Base-by-base conservation (phyloP, 2,329 filamentous ascomycete genomes). In the Apiospora hydei region DNA sequence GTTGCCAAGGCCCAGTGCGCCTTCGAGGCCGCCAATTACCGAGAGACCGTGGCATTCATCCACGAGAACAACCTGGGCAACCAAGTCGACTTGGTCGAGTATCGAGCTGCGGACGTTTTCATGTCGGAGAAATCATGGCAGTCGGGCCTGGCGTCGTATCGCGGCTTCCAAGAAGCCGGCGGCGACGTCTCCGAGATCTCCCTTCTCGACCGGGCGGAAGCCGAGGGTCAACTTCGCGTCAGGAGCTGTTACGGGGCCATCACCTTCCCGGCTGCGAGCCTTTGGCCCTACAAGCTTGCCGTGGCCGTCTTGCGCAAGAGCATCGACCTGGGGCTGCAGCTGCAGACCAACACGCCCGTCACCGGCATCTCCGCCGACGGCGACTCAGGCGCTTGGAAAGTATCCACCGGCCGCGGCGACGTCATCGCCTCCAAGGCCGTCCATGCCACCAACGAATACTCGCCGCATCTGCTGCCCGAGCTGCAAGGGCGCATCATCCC, bases 261-360 rank as follows among this genome's bases (percentile, higher is more conserved):
- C n/a, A 92, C 92, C 73, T 83, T 84, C 49, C 83, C 88, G 53
- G 93, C 93, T 0, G 93, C 91, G 0, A 90, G 90, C 76, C 80
- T 94, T 66, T 95, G 93, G 93, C 94, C 94, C 0, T 97, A 97
- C 81, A 97, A 96, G 82, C 88, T 97, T 24, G 91, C 97, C 1
- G 77, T 89, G 1, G 74, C 76, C 4, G 72, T 73, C 71, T 34
- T 76, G 74, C 24, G n/a, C 2, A 41, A 16, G 16, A n/a, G 41
- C 11, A 21, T 72, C n/a, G 72, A 74, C 84, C n/a, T 80, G 80
- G 1, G 82, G 79, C 90, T 95, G 77, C 95, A 95, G 77, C 84
- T 96, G 34, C 93, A 95, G 81, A 95, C 93, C 10, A 89, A 88
- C 72, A 95, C 93, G 21, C 89, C 92, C 0, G 93, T 90, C 1